Percentiles rank a stretch among this genome's conserved stretches.
Evolutionary conservation across 192 early-diverging fungal species (phyloP).

Genomic region (Coemansia sp.): DNA sequence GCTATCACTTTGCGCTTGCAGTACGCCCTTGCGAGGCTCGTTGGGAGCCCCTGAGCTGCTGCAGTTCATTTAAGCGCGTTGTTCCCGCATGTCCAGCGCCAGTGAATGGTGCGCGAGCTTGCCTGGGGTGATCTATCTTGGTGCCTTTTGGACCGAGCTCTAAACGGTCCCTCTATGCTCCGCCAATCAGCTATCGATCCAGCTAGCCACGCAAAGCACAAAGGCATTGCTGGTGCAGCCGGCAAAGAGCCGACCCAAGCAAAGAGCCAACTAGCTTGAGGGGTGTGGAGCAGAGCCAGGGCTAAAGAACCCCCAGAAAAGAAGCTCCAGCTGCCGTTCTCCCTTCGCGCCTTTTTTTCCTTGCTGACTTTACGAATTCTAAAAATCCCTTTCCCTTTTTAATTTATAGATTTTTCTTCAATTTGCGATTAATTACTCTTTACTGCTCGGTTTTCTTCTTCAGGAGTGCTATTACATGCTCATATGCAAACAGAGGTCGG

Average conservation of each 20-base stretch:
- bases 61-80: background rate
- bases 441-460: background rate
- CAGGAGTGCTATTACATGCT: conserved; percentile 21
- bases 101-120: background rate
- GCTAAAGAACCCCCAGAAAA: background rate
- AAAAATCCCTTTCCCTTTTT: background rate
- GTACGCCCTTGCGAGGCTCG: too few relatives aligned
- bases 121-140: background rate
- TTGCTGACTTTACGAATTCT: background rate
- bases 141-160: background rate
- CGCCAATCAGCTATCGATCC: background rate
- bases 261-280: background rate
- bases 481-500: conserved; percentile 52
- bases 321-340: conserved; percentile 1
- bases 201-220: background rate
- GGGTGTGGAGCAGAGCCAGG: background rate
- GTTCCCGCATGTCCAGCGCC: background rate
- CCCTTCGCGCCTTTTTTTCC: conserved; percentile 30
- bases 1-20: too few relatives aligned
- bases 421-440: background rate
- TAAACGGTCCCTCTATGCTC: background rate
- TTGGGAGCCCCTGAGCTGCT: background rate
- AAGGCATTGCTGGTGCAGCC: background rate
- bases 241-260: background rate
- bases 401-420: background rate